Conservation (phyloP, 1,284 basidiomycete species). For the Neolentinus lepideus region DNA sequence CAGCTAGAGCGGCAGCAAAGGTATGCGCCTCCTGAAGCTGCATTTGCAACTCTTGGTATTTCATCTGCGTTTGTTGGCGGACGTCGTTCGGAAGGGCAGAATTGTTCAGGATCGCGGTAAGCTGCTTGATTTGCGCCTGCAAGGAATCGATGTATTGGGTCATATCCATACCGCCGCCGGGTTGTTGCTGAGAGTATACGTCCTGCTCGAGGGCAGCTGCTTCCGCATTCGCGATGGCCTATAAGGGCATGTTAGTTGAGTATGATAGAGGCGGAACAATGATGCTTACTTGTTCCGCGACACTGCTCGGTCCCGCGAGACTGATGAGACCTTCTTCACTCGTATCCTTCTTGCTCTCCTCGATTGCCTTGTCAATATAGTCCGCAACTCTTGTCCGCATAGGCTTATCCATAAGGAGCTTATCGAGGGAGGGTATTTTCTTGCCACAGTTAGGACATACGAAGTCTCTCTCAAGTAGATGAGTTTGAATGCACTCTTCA, state of each 20-base stretch:
- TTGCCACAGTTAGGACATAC: conserved; percentile 83
- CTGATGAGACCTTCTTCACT: conserved; percentile 28
- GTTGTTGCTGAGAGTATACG: conserved; percentile 52
- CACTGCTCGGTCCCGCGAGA: neutral
- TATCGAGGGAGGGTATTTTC: conserved; percentile 82
- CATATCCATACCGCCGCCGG: conserved; percentile 53
- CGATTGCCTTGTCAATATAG: conserved; percentile 81
- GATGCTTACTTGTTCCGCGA: conserved; percentile 2
- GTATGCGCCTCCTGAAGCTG: conserved; percentile 72
- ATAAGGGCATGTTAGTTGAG: neutral
- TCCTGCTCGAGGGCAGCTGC: conserved; percentile 38
- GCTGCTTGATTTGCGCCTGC: conserved; percentile 71
- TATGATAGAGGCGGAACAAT: neutral
- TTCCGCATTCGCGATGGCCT: conserved; percentile 18
- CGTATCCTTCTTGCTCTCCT: conserved; percentile 71
- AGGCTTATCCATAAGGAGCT: conserved; percentile 72
- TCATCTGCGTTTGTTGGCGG: conserved; percentile 71
- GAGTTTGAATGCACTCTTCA: conserved; percentile 91
- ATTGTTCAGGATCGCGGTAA: conserved; percentile 72
- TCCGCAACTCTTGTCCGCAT: conserved; percentile 69
- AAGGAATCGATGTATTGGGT: conserved; percentile 67
- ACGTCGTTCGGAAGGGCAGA: conserved; percentile 60
- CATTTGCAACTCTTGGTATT: conserved; percentile 69
- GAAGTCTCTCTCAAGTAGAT: conserved; percentile 90
- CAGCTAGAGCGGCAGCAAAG: conserved; percentile 51